Percentiles rank a stretch among this genome's conserved stretches.
These are phyloP conservation scores for Thalassia testudinum DNA, from an alignment of 116 monocot genomes.

Conservation along the genomic window DNA sequence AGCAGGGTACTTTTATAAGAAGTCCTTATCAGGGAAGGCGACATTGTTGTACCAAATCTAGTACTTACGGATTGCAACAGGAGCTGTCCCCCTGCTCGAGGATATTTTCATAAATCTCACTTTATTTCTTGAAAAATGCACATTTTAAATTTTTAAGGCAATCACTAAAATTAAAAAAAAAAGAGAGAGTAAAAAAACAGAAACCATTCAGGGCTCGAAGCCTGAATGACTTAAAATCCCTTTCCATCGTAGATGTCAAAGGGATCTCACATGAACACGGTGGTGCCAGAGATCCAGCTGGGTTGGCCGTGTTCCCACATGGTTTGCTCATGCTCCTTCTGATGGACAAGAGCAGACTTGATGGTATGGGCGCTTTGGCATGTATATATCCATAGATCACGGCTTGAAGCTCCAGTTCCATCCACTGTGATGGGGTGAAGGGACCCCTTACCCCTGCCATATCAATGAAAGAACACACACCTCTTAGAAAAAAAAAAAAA, in stretches of 20 bases:
- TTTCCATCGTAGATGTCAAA: not conserved
- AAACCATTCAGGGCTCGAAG: no score
- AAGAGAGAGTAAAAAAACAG: no score
- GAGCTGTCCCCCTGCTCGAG: no score
- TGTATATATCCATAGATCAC: conserved; percentile 88
- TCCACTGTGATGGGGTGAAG: conserved; percentile 97
- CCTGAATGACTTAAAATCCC: no score
- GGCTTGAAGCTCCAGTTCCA: conserved; percentile 90
- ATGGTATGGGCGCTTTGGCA: conserved; percentile 66
- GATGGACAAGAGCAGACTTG: conserved; percentile 59
- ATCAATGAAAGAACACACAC: conserved; percentile 20
- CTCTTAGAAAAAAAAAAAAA: conserved; percentile 14
- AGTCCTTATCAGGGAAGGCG: no score
- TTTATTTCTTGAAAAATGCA: no score
- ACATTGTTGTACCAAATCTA: no score
- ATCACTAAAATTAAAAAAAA: no score
- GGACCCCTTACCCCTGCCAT: conserved; percentile 40
- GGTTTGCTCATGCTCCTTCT: conserved; percentile 44
- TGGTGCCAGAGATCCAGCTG: conserved; percentile 38
- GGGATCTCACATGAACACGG: conserved; percentile 27
- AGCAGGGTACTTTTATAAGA: no score
- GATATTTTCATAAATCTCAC: no score
- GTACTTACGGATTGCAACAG: no score
- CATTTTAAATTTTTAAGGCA: no score
- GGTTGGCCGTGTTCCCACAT: conserved; percentile 17